Percentiles rank a stretch among this genome's conserved stretches.
These are phyloP conservation scores for Entamoeba nuttalli DNA, from an alignment of 208 protist genomes.

Conservation along the genomic window DNA sequence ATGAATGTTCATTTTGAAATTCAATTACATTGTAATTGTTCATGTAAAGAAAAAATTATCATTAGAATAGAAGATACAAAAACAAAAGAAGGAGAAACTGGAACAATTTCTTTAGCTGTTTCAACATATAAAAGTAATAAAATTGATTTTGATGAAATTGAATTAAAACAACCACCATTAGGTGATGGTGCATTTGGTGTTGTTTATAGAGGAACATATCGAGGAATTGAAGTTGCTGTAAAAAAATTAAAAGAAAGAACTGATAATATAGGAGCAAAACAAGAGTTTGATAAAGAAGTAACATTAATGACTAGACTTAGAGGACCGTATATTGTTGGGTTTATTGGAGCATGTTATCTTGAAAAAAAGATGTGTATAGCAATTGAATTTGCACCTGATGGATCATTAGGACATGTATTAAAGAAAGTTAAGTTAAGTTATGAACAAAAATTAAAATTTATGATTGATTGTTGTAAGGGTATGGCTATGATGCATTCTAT, in stretches of 20 bases:
- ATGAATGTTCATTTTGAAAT: background rate
- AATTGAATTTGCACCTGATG: constrained; percentile 35
- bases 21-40: background rate
- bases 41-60: background rate
- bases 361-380: constrained; percentile 35
- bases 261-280: background rate
- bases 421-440: background rate
- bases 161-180: background rate
- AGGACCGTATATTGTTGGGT: constrained; percentile 42
- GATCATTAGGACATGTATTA: constrained; percentile 13
- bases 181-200: background rate
- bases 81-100: background rate
- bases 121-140: background rate
- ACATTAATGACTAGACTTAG: constrained; percentile 21
- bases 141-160: background rate
- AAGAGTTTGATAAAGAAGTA: constrained; percentile 34
- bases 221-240: constrained; percentile 29
- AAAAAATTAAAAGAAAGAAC: constrained; percentile 18
- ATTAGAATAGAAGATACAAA: background rate
- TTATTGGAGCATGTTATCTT: constrained; percentile 43
- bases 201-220: constrained; percentile 5
- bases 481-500: background rate
- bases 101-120: background rate
- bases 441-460: background rate
- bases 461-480: background rate